Evolutionary conservation across 2,329 filamentous ascomycete species (phyloP), one percentile per base, ranked within the genome.

Genomic region (Fusarium sp.): DNA sequence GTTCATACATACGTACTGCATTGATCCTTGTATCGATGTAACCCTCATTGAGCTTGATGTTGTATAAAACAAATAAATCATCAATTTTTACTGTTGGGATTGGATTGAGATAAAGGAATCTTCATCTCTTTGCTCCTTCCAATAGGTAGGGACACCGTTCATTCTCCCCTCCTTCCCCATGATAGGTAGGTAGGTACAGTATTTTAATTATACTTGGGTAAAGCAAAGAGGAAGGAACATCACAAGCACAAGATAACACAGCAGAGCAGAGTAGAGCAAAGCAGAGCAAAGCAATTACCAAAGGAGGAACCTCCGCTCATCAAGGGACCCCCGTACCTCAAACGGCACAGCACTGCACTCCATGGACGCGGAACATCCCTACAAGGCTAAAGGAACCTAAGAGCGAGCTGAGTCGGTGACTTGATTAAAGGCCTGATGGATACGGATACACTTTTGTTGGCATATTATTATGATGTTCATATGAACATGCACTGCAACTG

Each of bases 61-160:
- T 49, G 25, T n/a, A 44, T 40, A 45, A 24, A n/a, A 38, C 34
- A 47, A 45, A 43, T 25, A 60, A 29, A 16, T 38, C 32, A 24
- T 45, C 20, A 43, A 40, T 32, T 20, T 27, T n/a, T 29, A 43
- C 25, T 43, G 63, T 55, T 38, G 38, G 43, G 30, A n/a, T 65
- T 67, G 44, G 44, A 63, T 51, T 58, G 52, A 70, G 65, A 65
- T 69, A 69, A 48, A 68, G 64, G 46, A 67, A 62, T 46, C 32
- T 18, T n/a, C 25, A 55, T 54, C 30, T 41, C 30, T 24, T 41
- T 56, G 11, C 32, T 66, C 61, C 38, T 66, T 56, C 56, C 45
- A 38, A 38, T n/a, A 38, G 34, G 18, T 38, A 38, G 34, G 34
- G n/a, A 38, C 18, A n/a, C 9, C 34, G 34, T 67, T 46, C 49